These are phyloP conservation scores for Strobilomyces echinocephalus DNA, from an alignment of 768 basidiomycete species.

Conservation along the genomic window DNA sequence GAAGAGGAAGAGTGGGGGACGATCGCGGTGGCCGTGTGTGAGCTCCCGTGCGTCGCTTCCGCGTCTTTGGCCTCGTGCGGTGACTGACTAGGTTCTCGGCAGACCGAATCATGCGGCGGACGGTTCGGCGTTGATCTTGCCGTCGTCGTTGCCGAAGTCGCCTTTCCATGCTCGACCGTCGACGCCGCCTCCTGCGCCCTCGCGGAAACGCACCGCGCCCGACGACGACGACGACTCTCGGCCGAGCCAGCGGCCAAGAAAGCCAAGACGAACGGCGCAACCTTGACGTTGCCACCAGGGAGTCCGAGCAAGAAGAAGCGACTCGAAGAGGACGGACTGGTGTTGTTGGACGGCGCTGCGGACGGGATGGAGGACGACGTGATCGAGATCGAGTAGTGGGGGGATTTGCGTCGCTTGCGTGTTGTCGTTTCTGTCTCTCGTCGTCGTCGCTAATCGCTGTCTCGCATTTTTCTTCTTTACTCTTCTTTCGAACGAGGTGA, in stretches of 20 bases:
- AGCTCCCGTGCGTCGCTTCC: constrained; percentile 57
- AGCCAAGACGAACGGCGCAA: constrained; percentile 32
- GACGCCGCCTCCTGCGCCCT: constrained; percentile 38
- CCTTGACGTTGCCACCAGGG: constrained; percentile 17
- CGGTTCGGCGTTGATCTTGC: constrained; percentile 41
- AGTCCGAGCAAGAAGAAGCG: constrained; percentile 62
- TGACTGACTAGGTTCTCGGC: no score
- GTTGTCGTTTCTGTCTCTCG: not conserved
- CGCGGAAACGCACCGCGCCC: constrained; percentile 53
- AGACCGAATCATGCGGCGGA: no score
- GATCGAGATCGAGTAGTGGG: constrained; percentile 44
- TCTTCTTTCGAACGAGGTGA: no score
- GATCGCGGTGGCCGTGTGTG: constrained; percentile 63
- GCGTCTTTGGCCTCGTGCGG: not conserved
- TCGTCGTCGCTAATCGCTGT: not conserved
- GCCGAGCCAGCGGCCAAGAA: constrained; percentile 59
- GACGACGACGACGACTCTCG: constrained; percentile 56
- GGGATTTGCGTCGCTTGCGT: not conserved
- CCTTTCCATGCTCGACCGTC: constrained; percentile 38
- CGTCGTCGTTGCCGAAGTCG: constrained; percentile 58
- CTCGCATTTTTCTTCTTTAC: no score
- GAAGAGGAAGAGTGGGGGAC: constrained; percentile 77
- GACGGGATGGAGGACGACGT: constrained; percentile 52
- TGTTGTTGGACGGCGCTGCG: constrained; percentile 57
- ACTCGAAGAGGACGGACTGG: constrained; percentile 71